Evolutionary conservation across 441 rosid species (phyloP).

Genomic region (Pelargonium australe): DNA sequence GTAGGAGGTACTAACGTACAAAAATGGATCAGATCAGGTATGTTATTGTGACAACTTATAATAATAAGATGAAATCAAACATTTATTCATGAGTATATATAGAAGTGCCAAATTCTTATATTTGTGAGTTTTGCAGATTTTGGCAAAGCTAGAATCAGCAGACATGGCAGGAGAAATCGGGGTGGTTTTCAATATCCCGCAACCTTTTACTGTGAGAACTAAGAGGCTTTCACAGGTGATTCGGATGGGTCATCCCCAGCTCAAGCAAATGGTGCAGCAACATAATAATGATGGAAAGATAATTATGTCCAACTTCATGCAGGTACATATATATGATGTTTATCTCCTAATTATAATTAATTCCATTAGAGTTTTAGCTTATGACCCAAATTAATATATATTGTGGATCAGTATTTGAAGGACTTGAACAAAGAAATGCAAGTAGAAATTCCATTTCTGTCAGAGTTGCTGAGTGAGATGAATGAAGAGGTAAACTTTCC

Average conservation of each 20-base stretch:
- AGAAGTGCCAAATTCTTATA: too few relatives aligned
- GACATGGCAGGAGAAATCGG: conserved; percentile 90
- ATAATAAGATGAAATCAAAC: too few relatives aligned
- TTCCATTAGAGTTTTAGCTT: too few relatives aligned
- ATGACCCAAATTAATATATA: neutral
- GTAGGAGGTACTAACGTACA: conserved; percentile 70
- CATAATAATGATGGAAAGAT: conserved; percentile 45
- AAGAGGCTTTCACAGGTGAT: conserved; percentile 75
- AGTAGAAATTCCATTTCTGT: conserved; percentile 41
- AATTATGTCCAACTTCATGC: conserved; percentile 41
- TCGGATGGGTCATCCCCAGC: conserved; percentile 16
- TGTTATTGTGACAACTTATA: too few relatives aligned
- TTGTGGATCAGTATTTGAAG: conserved; percentile 38
- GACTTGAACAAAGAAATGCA: conserved; percentile 38
- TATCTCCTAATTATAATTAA: neutral
- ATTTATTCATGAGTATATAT: too few relatives aligned
- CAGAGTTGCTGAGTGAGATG: conserved; percentile 35
- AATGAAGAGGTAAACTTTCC: conserved; percentile 38
- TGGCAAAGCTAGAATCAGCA: conserved; percentile 59
- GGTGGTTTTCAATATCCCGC: conserved; percentile 80
- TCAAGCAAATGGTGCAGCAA: conserved; percentile 60
- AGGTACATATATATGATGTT: conserved; percentile 26
- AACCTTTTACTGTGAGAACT: conserved; percentile 81
- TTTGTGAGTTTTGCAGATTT: conserved; percentile 37
- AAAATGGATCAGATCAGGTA: conserved; percentile 80